Evolutionary conservation across 2,329 filamentous ascomycete genomes (phyloP).

Genomic region (Arthrinium phaeospermum): DNA sequence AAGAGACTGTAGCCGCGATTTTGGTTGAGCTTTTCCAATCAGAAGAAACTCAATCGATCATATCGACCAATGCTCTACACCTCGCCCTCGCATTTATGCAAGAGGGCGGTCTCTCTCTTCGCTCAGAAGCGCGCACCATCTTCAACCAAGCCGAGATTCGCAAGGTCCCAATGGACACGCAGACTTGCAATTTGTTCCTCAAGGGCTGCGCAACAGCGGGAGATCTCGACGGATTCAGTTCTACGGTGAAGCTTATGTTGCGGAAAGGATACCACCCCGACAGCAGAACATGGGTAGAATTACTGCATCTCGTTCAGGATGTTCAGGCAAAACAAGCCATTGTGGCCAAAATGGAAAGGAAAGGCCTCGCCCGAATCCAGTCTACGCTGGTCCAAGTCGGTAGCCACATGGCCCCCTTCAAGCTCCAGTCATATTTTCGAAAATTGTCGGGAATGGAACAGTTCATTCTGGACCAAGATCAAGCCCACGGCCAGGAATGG

Average conservation of each 20-base stretch:
- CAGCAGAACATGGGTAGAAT: constrained; percentile 34
- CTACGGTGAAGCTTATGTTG: constrained; percentile 35
- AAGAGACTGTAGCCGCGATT: constrained; percentile 34
- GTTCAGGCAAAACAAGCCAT: constrained; percentile 51
- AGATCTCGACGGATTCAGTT: constrained; percentile 35
- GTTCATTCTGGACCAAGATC: constrained; percentile 31
- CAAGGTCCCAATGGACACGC: constrained; percentile 33
- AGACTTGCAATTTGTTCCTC: constrained; percentile 35
- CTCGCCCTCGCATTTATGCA: constrained; percentile 36
- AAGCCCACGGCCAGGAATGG: constrained; percentile 33
- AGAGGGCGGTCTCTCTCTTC: constrained; percentile 29
- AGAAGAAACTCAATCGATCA: constrained; percentile 27
- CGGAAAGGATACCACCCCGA: constrained; percentile 32
- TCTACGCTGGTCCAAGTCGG: constrained; percentile 31
- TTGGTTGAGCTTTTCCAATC: constrained; percentile 34
- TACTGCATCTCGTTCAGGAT: constrained; percentile 47
- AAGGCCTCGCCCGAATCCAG: constrained; percentile 30
- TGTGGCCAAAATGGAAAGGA: constrained; percentile 42
- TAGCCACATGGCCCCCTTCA: constrained; percentile 30
- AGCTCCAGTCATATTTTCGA: constrained; percentile 29
- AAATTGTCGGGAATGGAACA: constrained; percentile 21
- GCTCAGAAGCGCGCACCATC: constrained; percentile 31
- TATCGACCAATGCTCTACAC: constrained; percentile 36
- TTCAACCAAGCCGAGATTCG: constrained; percentile 30
- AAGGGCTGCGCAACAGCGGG: constrained; percentile 30